Base-by-base conservation (phyloP, 495 filamentous ascomycete species). In the Aspergillus wentii region DNA sequence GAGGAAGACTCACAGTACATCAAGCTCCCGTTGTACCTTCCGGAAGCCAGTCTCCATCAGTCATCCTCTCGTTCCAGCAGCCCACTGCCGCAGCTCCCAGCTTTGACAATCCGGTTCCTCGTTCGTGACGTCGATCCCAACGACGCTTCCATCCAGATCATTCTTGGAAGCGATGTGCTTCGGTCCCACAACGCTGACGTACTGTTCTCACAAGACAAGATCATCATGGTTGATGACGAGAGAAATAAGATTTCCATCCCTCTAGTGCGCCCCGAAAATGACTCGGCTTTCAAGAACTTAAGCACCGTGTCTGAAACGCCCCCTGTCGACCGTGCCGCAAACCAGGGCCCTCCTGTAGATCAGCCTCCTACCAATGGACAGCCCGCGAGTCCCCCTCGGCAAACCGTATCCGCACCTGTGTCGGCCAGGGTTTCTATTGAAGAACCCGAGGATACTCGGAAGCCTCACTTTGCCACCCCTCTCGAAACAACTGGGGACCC, bases 201-300 rank as follows among this genome's bases (percentile, higher is more conserved):
- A 18, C 63, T 96, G 8, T 89, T 98, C 54, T 96, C 92, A 0
- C 84, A 89, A 41, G 94, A 94, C 46, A 79, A 80, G 40, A 74
- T 98, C 56, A 83, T 85, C 1, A 71, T 97, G 30, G 87, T 88
- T 44, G 86, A 91, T 51, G 85, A 90, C 51, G 85, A 91, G 19
- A 75, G 85, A 26, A 86, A 85, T 56, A 94, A 92, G 46, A 64
- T 98, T n/a, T 88, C 83, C 14, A 80, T 98, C 15, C 92, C 91
- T 17, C 82, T 98, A 42, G 89, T 94, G 32, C 79, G 91, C 27
- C 94, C 92, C n/a, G 91, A 96, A 57, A 81, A 88, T 43, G 88
- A 94, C 36, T 68, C 65, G 7, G 64, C 78, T 3, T 96, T 92
- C 69, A 92, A 83, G 40, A 75, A 75, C 44, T 66, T 97, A 16